A percentile compares a stretch with the other conserved stretches of the same genome.
Evolutionary conservation across 345 rosid species (phyloP).

Genomic region (Arabis alpina): DNA sequence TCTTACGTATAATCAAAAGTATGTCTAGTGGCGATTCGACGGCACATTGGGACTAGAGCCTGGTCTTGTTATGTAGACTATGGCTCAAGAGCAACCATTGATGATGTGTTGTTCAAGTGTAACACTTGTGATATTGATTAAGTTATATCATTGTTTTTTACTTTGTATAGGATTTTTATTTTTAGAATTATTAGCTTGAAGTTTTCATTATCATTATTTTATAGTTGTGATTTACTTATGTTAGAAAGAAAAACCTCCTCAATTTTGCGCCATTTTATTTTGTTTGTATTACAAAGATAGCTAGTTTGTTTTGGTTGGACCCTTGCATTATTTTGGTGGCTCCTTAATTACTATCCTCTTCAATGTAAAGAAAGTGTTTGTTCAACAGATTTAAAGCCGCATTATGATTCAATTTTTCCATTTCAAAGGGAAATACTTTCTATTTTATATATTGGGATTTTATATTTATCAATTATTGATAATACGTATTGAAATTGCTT

Average conservation of each 20-base stretch:
- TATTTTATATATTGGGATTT: no score
- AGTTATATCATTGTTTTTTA: not conserved
- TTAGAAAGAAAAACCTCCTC: slow-evolving; percentile 15
- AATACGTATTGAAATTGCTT: no score
- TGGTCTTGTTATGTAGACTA: slow-evolving; percentile 34
- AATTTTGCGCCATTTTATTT: slow-evolving; percentile 20
- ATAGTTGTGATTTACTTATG: no score
- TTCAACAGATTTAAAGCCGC: not conserved
- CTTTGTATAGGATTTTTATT: no score
- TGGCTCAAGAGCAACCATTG: slow-evolving; percentile 13
- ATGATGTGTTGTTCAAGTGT: slow-evolving; percentile 20
- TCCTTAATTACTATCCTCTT: slow-evolving; percentile 18
- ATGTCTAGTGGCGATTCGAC: slow-evolving; percentile 35
- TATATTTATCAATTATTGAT: no score
- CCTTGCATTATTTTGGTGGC: slow-evolving; percentile 35
- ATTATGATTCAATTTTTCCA: no score
- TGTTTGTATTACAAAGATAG: not conserved
- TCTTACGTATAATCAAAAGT: not conserved
- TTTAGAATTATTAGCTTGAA: not conserved
- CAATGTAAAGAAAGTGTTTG: slow-evolving; percentile 9
- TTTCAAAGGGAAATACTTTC: not conserved
- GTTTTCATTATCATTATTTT: not conserved
- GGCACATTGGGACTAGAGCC: slow-evolving; percentile 27
- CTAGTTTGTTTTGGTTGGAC: slow-evolving; percentile 32
- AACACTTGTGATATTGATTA: not conserved